Evolutionary conservation across 768 basidiomycete species (phyloP).

Genomic region (Boletus rubroflammeus): DNA sequence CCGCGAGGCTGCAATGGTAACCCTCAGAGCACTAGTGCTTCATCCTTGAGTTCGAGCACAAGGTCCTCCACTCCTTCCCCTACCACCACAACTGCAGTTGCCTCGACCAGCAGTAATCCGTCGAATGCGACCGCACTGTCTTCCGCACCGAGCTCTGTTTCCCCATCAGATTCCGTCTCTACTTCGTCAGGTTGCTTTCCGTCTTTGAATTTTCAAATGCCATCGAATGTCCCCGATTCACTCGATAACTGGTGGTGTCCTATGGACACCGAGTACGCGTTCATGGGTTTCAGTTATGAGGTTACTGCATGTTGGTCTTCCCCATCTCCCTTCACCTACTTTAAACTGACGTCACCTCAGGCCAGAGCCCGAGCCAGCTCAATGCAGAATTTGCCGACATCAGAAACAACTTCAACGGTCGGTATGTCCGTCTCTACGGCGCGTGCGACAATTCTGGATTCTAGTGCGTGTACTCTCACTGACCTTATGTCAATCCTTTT

Average conservation of each 20-base stretch:
- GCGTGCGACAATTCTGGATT: slow-evolving; percentile 38
- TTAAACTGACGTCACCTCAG: slow-evolving; percentile 31
- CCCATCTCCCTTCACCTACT: neutral
- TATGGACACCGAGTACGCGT: slow-evolving; percentile 61
- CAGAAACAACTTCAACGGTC: slow-evolving; percentile 51
- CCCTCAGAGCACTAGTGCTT: neutral
- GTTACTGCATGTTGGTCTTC: slow-evolving; percentile 53
- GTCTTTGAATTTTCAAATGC: slow-evolving; percentile 51
- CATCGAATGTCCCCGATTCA: slow-evolving; percentile 42
- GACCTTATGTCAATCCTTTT: slow-evolving; percentile 12
- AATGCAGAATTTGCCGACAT: slow-evolving; percentile 58
- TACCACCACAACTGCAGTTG: neutral
- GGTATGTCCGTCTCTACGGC: slow-evolving; percentile 58
- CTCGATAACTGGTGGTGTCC: slow-evolving; percentile 63
- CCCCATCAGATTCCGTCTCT: neutral
- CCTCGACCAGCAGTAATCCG: neutral
- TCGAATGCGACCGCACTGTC: neutral
- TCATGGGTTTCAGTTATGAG: slow-evolving; percentile 77
- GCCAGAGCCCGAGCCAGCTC: slow-evolving; percentile 53
- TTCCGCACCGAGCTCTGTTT: neutral
- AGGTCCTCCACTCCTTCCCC: neutral
- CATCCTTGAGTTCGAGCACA: neutral
- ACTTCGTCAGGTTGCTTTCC: slow-evolving; percentile 33
- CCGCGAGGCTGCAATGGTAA: slow-evolving; percentile 8
- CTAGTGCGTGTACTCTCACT: slow-evolving; percentile 28